phyloP scores from a whole-genome alignment of 1,284 basidiomycete species.

The Pseudozyma pruni region DNA sequence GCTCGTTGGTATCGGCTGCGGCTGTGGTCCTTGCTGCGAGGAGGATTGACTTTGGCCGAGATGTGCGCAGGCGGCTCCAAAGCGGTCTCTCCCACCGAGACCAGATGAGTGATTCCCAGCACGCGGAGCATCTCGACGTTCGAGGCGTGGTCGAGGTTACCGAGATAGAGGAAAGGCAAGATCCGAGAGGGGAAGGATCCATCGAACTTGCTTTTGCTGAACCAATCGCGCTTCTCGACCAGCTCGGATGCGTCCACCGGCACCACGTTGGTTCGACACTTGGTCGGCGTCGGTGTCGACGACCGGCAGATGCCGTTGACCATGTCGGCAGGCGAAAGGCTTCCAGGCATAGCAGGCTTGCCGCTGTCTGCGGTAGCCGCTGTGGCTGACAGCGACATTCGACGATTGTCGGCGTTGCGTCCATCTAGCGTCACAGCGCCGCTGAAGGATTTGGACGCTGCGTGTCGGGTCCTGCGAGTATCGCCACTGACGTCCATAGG shows the following conservation, averaged over 20 bases:
- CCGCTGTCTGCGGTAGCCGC: not conserved
- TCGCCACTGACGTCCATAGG: conserved; percentile 6
- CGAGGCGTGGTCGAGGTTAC: conserved; percentile 88
- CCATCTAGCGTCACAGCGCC: conserved; percentile 10
- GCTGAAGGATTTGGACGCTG: conserved; percentile 27
- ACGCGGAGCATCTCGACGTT: conserved; percentile 95
- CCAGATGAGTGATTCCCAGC: conserved; percentile 96
- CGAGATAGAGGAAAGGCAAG: conserved; percentile 91
- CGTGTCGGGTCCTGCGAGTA: conserved; percentile 18
- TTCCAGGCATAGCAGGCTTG: conserved; percentile 1
- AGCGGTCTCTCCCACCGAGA: conserved; percentile 94
- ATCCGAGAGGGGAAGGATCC: conserved; percentile 95
- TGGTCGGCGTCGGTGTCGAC: conserved; percentile 36
- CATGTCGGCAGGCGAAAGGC: conserved; percentile 7
- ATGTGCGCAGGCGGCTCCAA: conserved; percentile 69
- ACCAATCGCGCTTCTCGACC: conserved; percentile 74
- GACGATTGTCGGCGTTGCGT: conserved; percentile 12
- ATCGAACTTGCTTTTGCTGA: conserved; percentile 89
- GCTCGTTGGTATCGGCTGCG: conserved; percentile 35
- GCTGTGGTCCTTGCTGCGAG: conserved; percentile 19
- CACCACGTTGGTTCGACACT: conserved; percentile 8
- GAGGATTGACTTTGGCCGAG: conserved; percentile 36
- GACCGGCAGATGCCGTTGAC: conserved; percentile 33
- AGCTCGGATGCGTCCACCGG: not conserved
- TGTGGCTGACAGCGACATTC: conserved; percentile 21